Conservation (phyloP, 495 filamentous ascomycete species). For the Tuber borchii region DNA sequence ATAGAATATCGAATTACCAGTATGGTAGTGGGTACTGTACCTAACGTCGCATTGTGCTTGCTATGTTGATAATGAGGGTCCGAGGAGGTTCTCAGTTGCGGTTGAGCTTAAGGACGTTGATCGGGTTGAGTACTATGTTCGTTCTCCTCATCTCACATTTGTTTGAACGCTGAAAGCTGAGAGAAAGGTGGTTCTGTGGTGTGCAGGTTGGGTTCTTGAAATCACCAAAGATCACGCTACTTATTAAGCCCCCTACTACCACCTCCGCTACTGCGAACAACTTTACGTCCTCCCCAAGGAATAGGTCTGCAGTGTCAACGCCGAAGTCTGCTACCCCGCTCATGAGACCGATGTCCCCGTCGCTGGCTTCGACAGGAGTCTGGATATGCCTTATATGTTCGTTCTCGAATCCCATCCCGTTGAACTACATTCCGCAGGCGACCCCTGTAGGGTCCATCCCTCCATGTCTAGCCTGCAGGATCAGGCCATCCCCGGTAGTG, state of each 20-base stretch:
- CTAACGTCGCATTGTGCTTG: slow-evolving; percentile 89
- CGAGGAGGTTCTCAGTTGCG: slow-evolving; percentile 74
- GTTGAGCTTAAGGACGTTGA: slow-evolving; percentile 89
- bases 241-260: too few relatives aligned
- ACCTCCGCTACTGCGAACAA: slow-evolving; percentile 43
- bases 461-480: slow-evolving; percentile 86
- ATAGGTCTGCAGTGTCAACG: too few relatives aligned
- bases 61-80: slow-evolving; percentile 86
- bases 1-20: slow-evolving; percentile 87
- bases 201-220: slow-evolving; percentile 82
- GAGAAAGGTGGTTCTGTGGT: slow-evolving; percentile 26
- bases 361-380: slow-evolving; percentile 57
- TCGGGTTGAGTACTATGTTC: slow-evolving; percentile 80
- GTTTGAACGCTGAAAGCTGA: neutral
- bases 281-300: slow-evolving; percentile 47
- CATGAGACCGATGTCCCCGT: slow-evolving; percentile 48
- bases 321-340: slow-evolving; percentile 50
- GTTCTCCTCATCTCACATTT: slow-evolving; percentile 14
- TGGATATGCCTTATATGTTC: slow-evolving; percentile 98
- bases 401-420: slow-evolving; percentile 86
- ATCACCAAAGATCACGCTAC: slow-evolving; percentile 77
- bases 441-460: slow-evolving; percentile 68
- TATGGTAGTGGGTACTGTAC: slow-evolving; percentile 93
- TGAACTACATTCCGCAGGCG: too few relatives aligned
- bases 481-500: slow-evolving; percentile 62